A percentile compares a stretch with the other conserved stretches of the same genome.
phyloP scores from a whole-genome alignment of 108 stramenopile species.

The Pseudonitzschia multistriata region DNA sequence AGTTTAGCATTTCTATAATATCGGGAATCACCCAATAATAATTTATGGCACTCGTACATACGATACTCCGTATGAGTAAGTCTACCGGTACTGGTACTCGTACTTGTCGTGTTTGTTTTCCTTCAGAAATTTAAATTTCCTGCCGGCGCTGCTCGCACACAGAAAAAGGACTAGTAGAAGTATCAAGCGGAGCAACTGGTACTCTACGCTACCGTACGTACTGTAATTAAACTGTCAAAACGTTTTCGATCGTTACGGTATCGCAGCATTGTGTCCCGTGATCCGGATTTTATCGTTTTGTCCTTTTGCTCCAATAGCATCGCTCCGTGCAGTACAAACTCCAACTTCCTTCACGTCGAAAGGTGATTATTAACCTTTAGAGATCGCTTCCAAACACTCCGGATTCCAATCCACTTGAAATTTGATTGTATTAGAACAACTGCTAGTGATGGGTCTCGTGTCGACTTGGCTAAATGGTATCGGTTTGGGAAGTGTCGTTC shows the following conservation, averaged over 20 bases:
- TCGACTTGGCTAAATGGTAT: constrained; percentile 72
- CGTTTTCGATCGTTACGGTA: background rate
- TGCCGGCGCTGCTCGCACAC: background rate
- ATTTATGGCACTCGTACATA: too few relatives aligned
- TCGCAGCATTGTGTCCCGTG: background rate
- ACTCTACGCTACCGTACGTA: too few relatives aligned
- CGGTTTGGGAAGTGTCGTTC: constrained; percentile 58
- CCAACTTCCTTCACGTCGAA: too few relatives aligned
- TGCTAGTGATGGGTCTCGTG: constrained; percentile 41
- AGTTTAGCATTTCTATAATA: too few relatives aligned
- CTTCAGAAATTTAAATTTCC: background rate
- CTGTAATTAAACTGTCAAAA: background rate
- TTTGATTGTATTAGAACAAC: background rate
- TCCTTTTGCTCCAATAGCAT: background rate
- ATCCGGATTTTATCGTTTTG: background rate
- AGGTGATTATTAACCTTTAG: too few relatives aligned
- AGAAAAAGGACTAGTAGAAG: background rate
- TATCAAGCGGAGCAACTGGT: too few relatives aligned
- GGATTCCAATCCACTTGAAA: background rate
- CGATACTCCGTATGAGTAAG: too few relatives aligned
- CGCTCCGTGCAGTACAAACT: too few relatives aligned
- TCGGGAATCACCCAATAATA: too few relatives aligned
- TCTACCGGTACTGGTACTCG: too few relatives aligned
- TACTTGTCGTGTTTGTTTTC: background rate
- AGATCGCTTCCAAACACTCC: too few relatives aligned